Conservation (phyloP, 345 rosid genomes). For the Euphorbia tirucalli region DNA sequence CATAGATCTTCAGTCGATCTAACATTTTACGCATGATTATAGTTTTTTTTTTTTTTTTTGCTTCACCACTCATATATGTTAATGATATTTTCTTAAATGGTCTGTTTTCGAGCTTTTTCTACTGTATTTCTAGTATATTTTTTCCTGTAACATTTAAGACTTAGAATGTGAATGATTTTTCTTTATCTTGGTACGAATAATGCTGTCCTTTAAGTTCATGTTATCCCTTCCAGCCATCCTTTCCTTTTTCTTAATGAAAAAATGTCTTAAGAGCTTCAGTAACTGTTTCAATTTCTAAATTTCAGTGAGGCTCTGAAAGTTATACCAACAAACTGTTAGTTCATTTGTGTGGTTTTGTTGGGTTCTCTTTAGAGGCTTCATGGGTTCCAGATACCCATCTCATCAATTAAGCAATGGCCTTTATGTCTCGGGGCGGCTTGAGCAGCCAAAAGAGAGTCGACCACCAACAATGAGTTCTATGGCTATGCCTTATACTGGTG, state of each 20-base stretch:
- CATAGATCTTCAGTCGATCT: too few relatives aligned
- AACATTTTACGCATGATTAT: not conserved
- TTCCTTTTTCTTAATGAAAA: too few relatives aligned
- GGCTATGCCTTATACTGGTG: constrained; percentile 29
- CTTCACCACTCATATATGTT: not conserved
- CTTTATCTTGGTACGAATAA: not conserved
- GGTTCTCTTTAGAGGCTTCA: constrained; percentile 1
- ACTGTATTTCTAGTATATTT: not conserved
- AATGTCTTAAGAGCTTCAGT: not conserved
- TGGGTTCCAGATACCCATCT: constrained; percentile 30
- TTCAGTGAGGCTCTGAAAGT: constrained; percentile 1
- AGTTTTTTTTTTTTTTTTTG: too few relatives aligned
- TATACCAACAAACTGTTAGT: not conserved
- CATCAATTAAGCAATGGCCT: constrained; percentile 27
- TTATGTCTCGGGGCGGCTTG: constrained; percentile 18
- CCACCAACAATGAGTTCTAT: constrained; percentile 25
- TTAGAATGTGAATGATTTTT: not conserved
- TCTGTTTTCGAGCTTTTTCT: not conserved
- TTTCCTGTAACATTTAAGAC: not conserved
- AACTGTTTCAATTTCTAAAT: not conserved
- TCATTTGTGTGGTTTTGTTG: not conserved
- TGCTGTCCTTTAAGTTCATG: not conserved
- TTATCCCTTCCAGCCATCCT: not conserved
- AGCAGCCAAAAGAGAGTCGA: constrained; percentile 28
- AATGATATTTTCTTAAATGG: too few relatives aligned